Evolutionary conservation across 1,284 basidiomycete species (phyloP).

Genomic region (Leccinum brunneo-olivaceum): DNA sequence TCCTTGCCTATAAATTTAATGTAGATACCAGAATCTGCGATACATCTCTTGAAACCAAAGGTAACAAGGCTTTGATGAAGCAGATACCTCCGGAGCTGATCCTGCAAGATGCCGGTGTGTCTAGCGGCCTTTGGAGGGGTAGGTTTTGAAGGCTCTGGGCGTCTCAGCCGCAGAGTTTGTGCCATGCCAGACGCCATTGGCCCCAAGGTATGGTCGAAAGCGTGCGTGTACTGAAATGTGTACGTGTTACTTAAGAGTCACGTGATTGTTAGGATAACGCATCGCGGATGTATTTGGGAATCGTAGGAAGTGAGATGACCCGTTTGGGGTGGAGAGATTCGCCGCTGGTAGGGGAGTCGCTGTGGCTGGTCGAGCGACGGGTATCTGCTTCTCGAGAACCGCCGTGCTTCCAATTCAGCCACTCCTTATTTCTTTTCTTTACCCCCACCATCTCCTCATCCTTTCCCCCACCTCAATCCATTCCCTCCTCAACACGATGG

Average conservation of each 20-base stretch:
- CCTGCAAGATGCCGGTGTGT: conserved; percentile 67
- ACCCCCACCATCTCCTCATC: conserved; percentile 5
- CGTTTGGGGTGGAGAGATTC: conserved; percentile 21
- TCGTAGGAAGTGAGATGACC: conserved; percentile 15
- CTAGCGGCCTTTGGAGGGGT: conserved; percentile 30
- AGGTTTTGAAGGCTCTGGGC: conserved; percentile 38
- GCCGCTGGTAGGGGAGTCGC: conserved; percentile 24
- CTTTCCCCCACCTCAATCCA: conserved; percentile 1
- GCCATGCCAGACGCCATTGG: conserved; percentile 30
- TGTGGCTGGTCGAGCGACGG: conserved; percentile 22
- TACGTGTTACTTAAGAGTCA: too few species aligned
- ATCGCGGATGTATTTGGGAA: too few species aligned
- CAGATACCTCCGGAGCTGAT: conserved; percentile 67
- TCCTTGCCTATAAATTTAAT: too few species aligned
- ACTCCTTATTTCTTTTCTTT: conserved; percentile 23
- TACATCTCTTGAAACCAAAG: too few species aligned
- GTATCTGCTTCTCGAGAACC: conserved; percentile 27
- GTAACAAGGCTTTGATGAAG: too few species aligned
- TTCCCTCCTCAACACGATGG: conserved; percentile 27
- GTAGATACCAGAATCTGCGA: too few species aligned
- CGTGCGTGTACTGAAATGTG: too few species aligned
- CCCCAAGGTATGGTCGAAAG: too few species aligned
- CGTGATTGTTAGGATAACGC: too few species aligned
- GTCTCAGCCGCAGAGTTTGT: conserved; percentile 54
- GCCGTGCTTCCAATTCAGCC: conserved; percentile 20